Conservation (phyloP, 2,329 filamentous ascomycete species). For the Cryphonectria japonica region DNA sequence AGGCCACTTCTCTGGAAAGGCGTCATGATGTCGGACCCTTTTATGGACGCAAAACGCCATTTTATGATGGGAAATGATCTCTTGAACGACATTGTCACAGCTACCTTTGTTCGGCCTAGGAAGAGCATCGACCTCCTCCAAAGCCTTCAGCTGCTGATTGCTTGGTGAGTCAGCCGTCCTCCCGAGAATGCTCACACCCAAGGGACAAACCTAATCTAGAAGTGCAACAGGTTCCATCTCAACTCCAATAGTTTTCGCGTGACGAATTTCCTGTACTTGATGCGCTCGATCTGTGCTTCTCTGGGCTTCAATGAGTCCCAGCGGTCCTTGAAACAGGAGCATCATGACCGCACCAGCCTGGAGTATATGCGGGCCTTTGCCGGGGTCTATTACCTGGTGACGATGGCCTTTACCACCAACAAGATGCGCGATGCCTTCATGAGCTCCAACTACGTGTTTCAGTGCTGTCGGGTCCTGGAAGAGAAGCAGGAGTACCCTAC, state of each 20-base stretch:
- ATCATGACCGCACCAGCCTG: slow-evolving; percentile 37
- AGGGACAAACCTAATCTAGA: not conserved
- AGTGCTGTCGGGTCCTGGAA: slow-evolving; percentile 48
- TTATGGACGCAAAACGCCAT: slow-evolving; percentile 50
- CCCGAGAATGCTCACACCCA: not conserved
- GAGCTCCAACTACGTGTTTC: slow-evolving; percentile 49
- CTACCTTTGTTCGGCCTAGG: slow-evolving; percentile 46
- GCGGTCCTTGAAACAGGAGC: slow-evolving; percentile 31
- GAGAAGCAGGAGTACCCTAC: slow-evolving; percentile 47
- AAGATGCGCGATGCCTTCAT: slow-evolving; percentile 54
- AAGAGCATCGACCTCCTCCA: slow-evolving; percentile 53
- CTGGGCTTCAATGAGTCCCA: slow-evolving; percentile 43
- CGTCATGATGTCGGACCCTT: slow-evolving; percentile 49
- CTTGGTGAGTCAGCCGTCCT: slow-evolving; percentile 43
- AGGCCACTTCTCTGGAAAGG: slow-evolving; percentile 55
- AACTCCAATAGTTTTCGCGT: slow-evolving; percentile 54
- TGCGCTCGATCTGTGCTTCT: slow-evolving; percentile 50
- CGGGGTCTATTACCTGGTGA: slow-evolving; percentile 55
- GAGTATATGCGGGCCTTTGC: slow-evolving; percentile 53
- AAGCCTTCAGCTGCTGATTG: slow-evolving; percentile 48
- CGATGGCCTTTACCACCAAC: slow-evolving; percentile 44
- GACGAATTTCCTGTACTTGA: slow-evolving; percentile 53
- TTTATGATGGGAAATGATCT: slow-evolving; percentile 48
- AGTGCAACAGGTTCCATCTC: slow-evolving; percentile 47
- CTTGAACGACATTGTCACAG: slow-evolving; percentile 47